phyloP scores from a whole-genome alignment of 2,329 filamentous ascomycete genomes.

The Aspergillus sp. region DNA sequence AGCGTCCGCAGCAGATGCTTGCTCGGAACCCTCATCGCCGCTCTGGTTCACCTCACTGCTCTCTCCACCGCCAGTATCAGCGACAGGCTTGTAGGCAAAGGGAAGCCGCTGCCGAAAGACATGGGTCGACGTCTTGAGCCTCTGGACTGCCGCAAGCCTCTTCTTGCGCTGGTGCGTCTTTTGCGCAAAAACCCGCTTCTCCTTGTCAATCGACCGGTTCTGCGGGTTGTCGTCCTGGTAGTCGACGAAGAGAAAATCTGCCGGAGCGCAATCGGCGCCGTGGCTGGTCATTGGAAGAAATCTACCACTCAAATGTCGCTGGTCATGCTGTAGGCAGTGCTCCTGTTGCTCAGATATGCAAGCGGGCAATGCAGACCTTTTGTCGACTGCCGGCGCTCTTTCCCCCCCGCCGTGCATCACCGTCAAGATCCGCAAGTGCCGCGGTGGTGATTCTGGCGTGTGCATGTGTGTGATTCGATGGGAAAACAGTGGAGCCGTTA shows the following conservation, averaged over 20 bases:
- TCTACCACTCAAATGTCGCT: not conserved
- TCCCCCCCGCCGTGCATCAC: not conserved
- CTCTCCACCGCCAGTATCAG: not conserved
- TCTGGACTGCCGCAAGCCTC: constrained; percentile 2
- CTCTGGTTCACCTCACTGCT: not conserved
- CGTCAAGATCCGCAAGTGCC: too few species aligned
- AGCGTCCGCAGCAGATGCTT: not conserved
- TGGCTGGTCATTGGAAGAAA: not conserved
- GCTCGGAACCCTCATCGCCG: not conserved
- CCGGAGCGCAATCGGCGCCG: not conserved
- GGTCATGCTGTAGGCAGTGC: not conserved
- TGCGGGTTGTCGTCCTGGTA: constrained; percentile 1
- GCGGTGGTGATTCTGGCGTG: not conserved
- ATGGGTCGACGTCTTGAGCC: constrained; percentile 2
- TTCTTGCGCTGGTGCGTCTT: constrained; percentile 7
- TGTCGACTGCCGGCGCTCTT: not conserved
- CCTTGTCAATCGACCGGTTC: not conserved
- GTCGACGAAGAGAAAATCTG: not conserved
- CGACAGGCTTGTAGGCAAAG: not conserved
- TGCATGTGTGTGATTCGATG: not conserved
- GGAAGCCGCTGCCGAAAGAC: constrained; percentile 3
- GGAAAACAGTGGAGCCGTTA: not conserved
- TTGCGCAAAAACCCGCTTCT: constrained; percentile 4
- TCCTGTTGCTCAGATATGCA: not conserved
- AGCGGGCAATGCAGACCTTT: not conserved